These are phyloP conservation scores for Backusella australiensis DNA, from an alignment of 192 early-diverging fungal species.

Conservation along the genomic window DNA sequence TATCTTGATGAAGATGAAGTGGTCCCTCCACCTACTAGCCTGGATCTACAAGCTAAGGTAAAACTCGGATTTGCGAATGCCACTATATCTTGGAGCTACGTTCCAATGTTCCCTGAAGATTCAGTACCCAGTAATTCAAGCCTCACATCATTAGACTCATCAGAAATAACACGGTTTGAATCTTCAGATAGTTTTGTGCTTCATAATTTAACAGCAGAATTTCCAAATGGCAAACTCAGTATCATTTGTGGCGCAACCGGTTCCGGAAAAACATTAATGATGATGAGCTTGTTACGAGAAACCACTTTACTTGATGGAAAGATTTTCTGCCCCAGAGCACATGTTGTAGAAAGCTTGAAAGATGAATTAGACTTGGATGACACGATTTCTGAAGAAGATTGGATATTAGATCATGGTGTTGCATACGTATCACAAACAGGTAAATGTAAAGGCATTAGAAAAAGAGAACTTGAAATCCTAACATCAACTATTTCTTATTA, in stretches of 20 bases:
- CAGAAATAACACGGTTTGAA: slow-evolving; percentile 8
- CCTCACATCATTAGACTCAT: neutral
- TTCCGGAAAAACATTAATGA: slow-evolving; percentile 81
- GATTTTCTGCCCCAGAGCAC: slow-evolving; percentile 35
- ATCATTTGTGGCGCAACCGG: slow-evolving; percentile 75
- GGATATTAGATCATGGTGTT: slow-evolving; percentile 49
- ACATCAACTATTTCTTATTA: slow-evolving; percentile 13
- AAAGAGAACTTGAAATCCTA: neutral
- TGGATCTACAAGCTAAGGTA: neutral
- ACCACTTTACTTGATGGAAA: slow-evolving; percentile 28
- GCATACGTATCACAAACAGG: slow-evolving; percentile 72
- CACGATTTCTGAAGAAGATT: slow-evolving; percentile 27
- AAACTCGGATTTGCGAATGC: slow-evolving; percentile 46
- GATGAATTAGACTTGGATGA: neutral
- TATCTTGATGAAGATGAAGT: slow-evolving; percentile 80
- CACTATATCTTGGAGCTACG: slow-evolving; percentile 43
- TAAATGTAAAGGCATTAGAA: neutral
- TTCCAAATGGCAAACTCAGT: slow-evolving; percentile 49
- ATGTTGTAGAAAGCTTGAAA: slow-evolving; percentile 14
- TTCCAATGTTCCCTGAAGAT: neutral
- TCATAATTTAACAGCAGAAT: slow-evolving; percentile 41
- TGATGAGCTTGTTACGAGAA: slow-evolving; percentile 82
- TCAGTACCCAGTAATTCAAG: neutral
- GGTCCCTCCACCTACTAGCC: slow-evolving; percentile 40
- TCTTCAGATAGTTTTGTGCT: slow-evolving; percentile 38